Conservation (phyloP, 345 rosid species). For the Euclidium syriacum region DNA sequence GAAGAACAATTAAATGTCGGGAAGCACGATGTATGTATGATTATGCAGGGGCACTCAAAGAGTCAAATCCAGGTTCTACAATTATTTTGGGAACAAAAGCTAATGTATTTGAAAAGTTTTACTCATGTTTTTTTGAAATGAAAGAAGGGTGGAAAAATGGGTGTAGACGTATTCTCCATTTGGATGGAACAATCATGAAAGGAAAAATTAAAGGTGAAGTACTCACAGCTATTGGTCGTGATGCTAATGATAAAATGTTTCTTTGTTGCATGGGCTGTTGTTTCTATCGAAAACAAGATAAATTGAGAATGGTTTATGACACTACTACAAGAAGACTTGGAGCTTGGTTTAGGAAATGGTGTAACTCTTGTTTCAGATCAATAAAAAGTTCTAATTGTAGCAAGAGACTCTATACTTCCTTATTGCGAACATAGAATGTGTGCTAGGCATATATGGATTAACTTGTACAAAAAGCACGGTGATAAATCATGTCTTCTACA, state of each 20-base stretch:
- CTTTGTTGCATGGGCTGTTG: too few relatives aligned
- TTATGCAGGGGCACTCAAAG: neutral
- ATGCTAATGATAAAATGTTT: too few relatives aligned
- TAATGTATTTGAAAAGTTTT: neutral
- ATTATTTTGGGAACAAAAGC: neutral
- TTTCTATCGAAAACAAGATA: too few relatives aligned
- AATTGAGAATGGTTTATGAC: neutral
- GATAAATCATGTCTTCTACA: neutral
- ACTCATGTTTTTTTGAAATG: neutral
- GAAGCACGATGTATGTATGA: neutral
- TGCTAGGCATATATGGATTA: neutral
- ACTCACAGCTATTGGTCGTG: too few relatives aligned
- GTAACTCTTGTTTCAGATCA: neutral
- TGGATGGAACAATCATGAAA: neutral
- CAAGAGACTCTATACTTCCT: neutral
- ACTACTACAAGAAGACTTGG: neutral
- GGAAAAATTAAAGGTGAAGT: conserved; percentile 2
- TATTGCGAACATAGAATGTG: neutral
- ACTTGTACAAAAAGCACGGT: neutral
- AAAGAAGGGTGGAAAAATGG: too few relatives aligned
- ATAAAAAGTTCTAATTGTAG: neutral
- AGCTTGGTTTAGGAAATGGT: neutral
- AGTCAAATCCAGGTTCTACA: neutral
- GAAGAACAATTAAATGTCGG: neutral
- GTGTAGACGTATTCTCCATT: neutral